A percentile compares a stretch with the other conserved stretches of the same genome.
Evolutionary conservation across 1,284 basidiomycete species (phyloP).

Genomic region (Tilletiopsis washingtonensis): DNA sequence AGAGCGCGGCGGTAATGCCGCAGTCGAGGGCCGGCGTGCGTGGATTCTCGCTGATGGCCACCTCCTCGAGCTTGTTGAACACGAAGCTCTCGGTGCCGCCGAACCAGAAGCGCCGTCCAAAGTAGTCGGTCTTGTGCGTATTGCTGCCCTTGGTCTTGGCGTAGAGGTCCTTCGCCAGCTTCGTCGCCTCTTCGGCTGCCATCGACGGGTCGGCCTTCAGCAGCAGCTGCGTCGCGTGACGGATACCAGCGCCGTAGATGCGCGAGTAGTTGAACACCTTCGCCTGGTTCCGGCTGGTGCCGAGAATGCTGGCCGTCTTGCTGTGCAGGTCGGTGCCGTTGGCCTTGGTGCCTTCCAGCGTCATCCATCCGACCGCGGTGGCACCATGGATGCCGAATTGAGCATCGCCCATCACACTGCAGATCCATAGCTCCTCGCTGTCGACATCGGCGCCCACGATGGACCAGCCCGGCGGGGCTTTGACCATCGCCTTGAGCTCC

Average conservation of each 20-base stretch:
- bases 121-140: slow-evolving; percentile 27
- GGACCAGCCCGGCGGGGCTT: slow-evolving; percentile 82
- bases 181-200: slow-evolving; percentile 68
- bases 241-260: slow-evolving; percentile 95
- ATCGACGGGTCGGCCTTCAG: slow-evolving; percentile 78
- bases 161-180: slow-evolving; percentile 78
- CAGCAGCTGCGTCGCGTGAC: slow-evolving; percentile 80
- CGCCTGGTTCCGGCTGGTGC: slow-evolving; percentile 86
- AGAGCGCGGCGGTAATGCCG: slow-evolving; percentile 83
- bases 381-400: slow-evolving; percentile 96
- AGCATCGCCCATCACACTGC: slow-evolving; percentile 95
- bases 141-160: slow-evolving; percentile 78
- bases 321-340: slow-evolving; percentile 94
- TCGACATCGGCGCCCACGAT: slow-evolving; percentile 98
- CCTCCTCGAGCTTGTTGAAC: slow-evolving; percentile 98
- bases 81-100: slow-evolving; percentile 93
- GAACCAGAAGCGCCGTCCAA: slow-evolving; percentile 76
- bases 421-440: slow-evolving; percentile 98
- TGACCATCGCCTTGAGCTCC: slow-evolving; percentile 95
- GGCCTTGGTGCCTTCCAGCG: slow-evolving; percentile 93
- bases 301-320: slow-evolving; percentile 87
- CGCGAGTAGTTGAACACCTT: slow-evolving; percentile 99
- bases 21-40: slow-evolving; percentile 89
- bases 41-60: slow-evolving; percentile 77
- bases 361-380: slow-evolving; percentile 99